These are phyloP conservation scores for Elsinoe necatrix DNA, from an alignment of 2,329 filamentous ascomycete species.

Conservation along the genomic window DNA sequence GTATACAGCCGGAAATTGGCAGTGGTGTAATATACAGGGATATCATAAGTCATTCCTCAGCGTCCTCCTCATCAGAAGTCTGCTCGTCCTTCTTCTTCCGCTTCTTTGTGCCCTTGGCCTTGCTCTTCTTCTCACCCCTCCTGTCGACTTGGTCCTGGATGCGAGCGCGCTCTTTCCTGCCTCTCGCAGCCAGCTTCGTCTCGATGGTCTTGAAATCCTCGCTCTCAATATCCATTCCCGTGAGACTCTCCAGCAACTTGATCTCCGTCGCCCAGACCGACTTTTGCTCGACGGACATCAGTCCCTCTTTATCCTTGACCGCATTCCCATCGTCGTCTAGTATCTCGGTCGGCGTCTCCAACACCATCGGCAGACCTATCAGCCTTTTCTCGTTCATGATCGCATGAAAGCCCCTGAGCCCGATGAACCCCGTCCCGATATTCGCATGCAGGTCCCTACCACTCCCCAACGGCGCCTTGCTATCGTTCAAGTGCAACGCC, in stretches of 20 bases:
- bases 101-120: slow-evolving; percentile 24
- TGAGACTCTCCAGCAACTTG: slow-evolving; percentile 80
- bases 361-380: slow-evolving; percentile 74
- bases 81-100: slow-evolving; percentile 27
- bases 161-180: slow-evolving; percentile 62
- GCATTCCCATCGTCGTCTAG: slow-evolving; percentile 54
- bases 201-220: slow-evolving; percentile 63
- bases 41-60: slow-evolving; percentile 1
- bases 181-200: slow-evolving; percentile 55
- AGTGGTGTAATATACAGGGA: slow-evolving; percentile 2
- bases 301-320: slow-evolving; percentile 34
- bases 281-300: slow-evolving; percentile 60
- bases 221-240: slow-evolving; percentile 72
- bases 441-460: slow-evolving; percentile 89
- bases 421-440: slow-evolving; percentile 90
- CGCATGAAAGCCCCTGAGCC: slow-evolving; percentile 81
- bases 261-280: slow-evolving; percentile 88
- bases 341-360: slow-evolving; percentile 89
- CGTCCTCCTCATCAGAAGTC: slow-evolving; percentile 13
- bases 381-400: slow-evolving; percentile 76
- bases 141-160: slow-evolving; percentile 72
- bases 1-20: too few relatives aligned
- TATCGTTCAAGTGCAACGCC: slow-evolving; percentile 90
- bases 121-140: slow-evolving; percentile 54
- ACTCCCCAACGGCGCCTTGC: slow-evolving; percentile 76